These are phyloP conservation scores for Monosporascus sp. DNA, from an alignment of 2,329 filamentous ascomycete genomes.

Conservation along the genomic window DNA sequence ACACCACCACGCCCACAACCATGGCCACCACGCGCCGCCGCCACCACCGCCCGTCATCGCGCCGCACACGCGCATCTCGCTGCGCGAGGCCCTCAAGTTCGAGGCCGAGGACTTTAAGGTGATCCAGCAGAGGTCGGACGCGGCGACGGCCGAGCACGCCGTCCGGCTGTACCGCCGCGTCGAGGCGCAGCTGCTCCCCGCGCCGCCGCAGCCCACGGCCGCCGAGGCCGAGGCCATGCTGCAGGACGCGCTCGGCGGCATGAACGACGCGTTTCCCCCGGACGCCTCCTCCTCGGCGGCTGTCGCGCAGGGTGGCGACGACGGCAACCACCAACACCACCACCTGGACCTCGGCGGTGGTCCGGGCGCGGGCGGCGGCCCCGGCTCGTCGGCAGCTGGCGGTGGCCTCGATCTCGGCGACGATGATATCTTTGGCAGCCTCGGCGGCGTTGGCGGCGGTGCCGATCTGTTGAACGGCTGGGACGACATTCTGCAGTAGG, in stretches of 20 bases:
- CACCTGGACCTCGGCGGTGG: conserved; percentile 38
- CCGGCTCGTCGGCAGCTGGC: conserved; percentile 26
- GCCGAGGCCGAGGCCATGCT: conserved; percentile 32
- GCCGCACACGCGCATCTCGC: conserved; percentile 45
- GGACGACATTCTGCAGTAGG: conserved; percentile 13
- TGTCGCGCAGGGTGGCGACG: conserved; percentile 31
- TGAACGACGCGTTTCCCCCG: conserved; percentile 32
- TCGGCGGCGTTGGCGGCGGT: conserved; percentile 19
- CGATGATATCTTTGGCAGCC: conserved; percentile 40
- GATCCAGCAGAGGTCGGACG: conserved; percentile 48
- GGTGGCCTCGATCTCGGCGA: conserved; percentile 34
- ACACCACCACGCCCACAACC: conserved; percentile 29
- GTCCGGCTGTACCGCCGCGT: conserved; percentile 60
- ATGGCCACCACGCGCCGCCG: conserved; percentile 6
- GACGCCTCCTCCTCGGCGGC: conserved; percentile 37
- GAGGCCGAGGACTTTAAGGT: conserved; percentile 54
- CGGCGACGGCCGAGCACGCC: conserved; percentile 52
- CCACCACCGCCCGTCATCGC: conserved; percentile 18
- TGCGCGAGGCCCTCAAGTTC: conserved; percentile 54
- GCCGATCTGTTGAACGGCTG: conserved; percentile 25
- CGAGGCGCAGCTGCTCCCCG: conserved; percentile 55
- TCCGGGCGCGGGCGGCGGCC: conserved; percentile 33
- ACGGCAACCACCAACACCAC: conserved; percentile 18
- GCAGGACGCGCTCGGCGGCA: conserved; percentile 37
- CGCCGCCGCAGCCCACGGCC: conserved; percentile 14